These are phyloP conservation scores for Domatiomyces catenatus DNA, from an alignment of 2,329 filamentous ascomycete species.

Conservation along the genomic window DNA sequence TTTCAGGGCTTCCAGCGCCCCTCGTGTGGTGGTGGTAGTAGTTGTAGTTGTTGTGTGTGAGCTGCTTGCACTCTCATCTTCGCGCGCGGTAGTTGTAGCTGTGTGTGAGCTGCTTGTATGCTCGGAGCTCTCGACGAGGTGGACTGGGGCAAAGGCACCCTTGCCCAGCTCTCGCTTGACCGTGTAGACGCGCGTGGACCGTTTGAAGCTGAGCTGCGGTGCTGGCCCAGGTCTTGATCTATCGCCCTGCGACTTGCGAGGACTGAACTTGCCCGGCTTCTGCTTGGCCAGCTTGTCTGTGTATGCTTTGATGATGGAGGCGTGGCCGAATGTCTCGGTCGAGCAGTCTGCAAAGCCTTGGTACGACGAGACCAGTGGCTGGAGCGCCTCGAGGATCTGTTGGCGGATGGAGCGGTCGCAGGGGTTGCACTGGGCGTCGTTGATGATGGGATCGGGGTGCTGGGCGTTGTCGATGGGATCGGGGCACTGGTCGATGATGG, in stretches of 20 bases:
- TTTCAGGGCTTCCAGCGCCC: conserved; percentile 72
- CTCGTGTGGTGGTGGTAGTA: conserved; percentile 30
- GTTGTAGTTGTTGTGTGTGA: too few relatives aligned
- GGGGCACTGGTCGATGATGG: too few relatives aligned
- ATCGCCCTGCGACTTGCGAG: conserved; percentile 34
- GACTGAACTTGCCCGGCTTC: conserved; percentile 25
- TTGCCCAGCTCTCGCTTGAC: conserved; percentile 76
- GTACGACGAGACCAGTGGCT: conserved; percentile 60
- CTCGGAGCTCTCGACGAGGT: conserved; percentile 66
- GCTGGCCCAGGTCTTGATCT: conserved; percentile 42
- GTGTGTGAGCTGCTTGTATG: conserved; percentile 33
- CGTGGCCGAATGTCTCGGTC: conserved; percentile 47
- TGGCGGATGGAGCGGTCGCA: conserved; percentile 61
- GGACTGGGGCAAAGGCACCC: conserved; percentile 89
- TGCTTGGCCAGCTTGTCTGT: conserved; percentile 49
- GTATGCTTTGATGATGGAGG: conserved; percentile 66
- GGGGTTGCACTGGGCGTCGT: conserved; percentile 75
- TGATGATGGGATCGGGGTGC: too few relatives aligned
- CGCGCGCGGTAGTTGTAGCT: conserved; percentile 22
- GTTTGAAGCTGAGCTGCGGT: conserved; percentile 53
- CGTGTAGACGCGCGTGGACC: conserved; percentile 52
- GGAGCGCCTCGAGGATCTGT: conserved; percentile 57
- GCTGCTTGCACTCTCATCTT: conserved; percentile 29
- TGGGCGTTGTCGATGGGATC: too few relatives aligned
- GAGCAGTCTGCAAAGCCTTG: conserved; percentile 65